These are phyloP conservation scores for Turnera subulata DNA, from an alignment of 345 rosid genomes.

Conservation along the genomic window DNA sequence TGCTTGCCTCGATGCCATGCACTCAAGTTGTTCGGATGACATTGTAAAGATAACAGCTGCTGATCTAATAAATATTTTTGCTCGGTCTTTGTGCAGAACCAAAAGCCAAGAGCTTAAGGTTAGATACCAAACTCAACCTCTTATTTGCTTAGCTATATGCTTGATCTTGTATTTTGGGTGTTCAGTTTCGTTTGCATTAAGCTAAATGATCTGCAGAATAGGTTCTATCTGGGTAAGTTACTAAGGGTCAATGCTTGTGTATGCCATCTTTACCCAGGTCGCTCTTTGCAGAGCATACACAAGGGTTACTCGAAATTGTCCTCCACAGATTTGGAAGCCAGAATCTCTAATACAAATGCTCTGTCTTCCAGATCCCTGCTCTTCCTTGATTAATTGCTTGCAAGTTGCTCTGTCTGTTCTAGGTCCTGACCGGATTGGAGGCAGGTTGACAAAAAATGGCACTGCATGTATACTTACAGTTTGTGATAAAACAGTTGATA, in stretches of 20 bases:
- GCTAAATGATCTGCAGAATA: too few relatives aligned
- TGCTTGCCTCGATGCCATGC: constrained; percentile 58
- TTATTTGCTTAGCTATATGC: too few relatives aligned
- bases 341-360: constrained; percentile 56
- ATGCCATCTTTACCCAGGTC: constrained; percentile 35
- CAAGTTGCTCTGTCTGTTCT: constrained; percentile 54
- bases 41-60: constrained; percentile 69
- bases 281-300: constrained; percentile 68
- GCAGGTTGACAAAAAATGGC: constrained; percentile 26
- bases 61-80: constrained; percentile 49
- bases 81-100: constrained; percentile 59
- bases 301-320: constrained; percentile 70
- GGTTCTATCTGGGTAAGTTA: background rate
- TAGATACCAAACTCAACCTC: constrained; percentile 9
- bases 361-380: constrained; percentile 62
- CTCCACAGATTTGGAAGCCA: constrained; percentile 78
- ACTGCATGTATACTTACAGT: constrained; percentile 23
- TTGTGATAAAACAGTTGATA: constrained; percentile 32
- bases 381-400: constrained; percentile 65
- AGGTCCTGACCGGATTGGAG: constrained; percentile 48
- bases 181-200: background rate
- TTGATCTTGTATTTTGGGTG: background rate
- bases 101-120: constrained; percentile 88
- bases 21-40: constrained; percentile 65
- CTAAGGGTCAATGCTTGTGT: background rate